phyloP scores from a whole-genome alignment of 208 protist genomes.

The Wallacemonas sp. region DNA sequence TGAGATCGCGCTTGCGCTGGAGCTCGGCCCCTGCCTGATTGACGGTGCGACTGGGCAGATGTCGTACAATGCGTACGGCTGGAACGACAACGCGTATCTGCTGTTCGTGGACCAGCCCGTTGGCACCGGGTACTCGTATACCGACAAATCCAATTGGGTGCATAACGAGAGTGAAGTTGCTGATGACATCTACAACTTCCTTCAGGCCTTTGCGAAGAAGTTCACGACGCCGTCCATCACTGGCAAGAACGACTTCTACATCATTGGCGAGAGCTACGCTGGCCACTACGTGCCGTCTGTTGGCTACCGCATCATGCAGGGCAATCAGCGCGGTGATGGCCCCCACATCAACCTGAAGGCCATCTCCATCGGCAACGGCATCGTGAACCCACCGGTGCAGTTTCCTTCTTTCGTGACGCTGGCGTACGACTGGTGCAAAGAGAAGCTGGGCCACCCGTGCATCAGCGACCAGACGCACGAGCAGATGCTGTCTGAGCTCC shows the following conservation, averaged over 20 bases:
- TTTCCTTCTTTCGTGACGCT: constrained; percentile 53
- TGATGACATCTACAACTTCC: constrained; percentile 90
- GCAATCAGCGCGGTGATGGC: constrained; percentile 42
- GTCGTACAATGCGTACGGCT: constrained; percentile 73
- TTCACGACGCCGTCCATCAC: constrained; percentile 36
- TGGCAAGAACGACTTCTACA: constrained; percentile 64
- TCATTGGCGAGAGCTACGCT: constrained; percentile 85
- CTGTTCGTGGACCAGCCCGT: constrained; percentile 92
- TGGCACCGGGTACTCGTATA: constrained; percentile 88
- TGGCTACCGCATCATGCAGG: constrained; percentile 37
- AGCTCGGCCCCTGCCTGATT: constrained; percentile 87
- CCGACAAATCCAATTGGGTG: constrained; percentile 46
- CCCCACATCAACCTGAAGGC: constrained; percentile 61
- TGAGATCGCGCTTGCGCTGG: constrained; percentile 53
- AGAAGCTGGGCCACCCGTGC: constrained; percentile 45
- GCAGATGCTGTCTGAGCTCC: constrained; percentile 44
- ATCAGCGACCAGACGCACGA: constrained; percentile 36
- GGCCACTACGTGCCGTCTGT: constrained; percentile 78
- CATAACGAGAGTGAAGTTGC: constrained; percentile 73
- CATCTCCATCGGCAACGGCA: constrained; percentile 87
- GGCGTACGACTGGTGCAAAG: constrained; percentile 65
- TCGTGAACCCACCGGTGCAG: constrained; percentile 83
- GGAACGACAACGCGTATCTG: constrained; percentile 84
- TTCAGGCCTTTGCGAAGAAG: constrained; percentile 65
- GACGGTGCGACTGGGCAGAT: constrained; percentile 42